Evolutionary conservation across 768 basidiomycete species (phyloP), one percentile per base, ranked within the genome.

Genomic region (Tricholoma saponaceum): DNA sequence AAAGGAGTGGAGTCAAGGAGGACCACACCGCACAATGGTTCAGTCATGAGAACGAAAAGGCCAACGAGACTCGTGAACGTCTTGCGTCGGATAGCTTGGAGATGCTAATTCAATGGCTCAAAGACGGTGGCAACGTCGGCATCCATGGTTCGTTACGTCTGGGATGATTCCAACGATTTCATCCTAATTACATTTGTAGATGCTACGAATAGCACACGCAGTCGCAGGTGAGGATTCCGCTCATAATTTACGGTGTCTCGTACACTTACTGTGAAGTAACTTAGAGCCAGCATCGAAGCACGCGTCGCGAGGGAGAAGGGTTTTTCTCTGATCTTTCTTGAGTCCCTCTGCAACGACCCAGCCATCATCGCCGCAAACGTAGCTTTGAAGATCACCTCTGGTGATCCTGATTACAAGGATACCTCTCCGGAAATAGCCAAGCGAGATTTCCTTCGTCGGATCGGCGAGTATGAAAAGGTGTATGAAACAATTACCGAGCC

Each of bases 401-500:
- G 97, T 18, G 97, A 99, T 75, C 97, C 97, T 0, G 97, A 99
- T 71, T 99, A 99, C 76, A 90, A 91, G 66, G 87, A 92, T 64
- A 90, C 84, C 72, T 86, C 90, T 1, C 86, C 79, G 16, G 91
- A 95, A 68, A 82, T 86, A 55, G 97, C 97, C 26, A 86, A 94
- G 70, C 78, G 76, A 23, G 97, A 99, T 74, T 99, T 99, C 70
- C 72, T 90, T 56, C 84, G 86, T 57, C 87, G 97, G 20, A 99
- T 99, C 66, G 83, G 82, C 60, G 88, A 89, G 68, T 99, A 99
- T 69, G 95, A 99, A 69, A 83, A 87, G 62, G 89, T 96, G 22
- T 99, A 99, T 67, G 90, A 99, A 75, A 90, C 96, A 10, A 87
- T 99, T 64, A 88, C 88, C 3, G 96, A 98, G 72, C 88, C 90